Percentiles rank a stretch among this genome's conserved stretches.
These are phyloP conservation scores for Amoeboaphelidium protococcarum DNA, from an alignment of 371 early-diverging fungal genomes.

Conservation along the genomic window DNA sequence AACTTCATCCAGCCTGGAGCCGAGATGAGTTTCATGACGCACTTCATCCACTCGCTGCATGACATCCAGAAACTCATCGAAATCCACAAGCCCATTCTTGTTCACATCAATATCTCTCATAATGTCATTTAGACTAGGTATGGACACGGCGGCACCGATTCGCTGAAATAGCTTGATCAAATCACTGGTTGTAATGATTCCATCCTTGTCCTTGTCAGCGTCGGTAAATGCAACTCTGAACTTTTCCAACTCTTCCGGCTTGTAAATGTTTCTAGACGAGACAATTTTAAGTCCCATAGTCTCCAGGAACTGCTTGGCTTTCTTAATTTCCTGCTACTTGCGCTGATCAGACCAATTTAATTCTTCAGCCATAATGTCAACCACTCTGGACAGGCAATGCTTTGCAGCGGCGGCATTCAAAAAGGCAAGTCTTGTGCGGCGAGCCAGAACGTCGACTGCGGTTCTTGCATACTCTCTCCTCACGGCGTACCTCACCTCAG, in stretches of 20 bases:
- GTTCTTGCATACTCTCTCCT: slow-evolving; percentile 82
- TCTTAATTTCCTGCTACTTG: slow-evolving; percentile 30
- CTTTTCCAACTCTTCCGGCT: slow-evolving; percentile 33
- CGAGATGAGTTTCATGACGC: too few relatives aligned
- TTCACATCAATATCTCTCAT: slow-evolving; percentile 21
- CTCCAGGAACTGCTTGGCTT: slow-evolving; percentile 42
- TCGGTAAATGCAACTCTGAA: slow-evolving; percentile 31
- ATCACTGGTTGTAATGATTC: slow-evolving; percentile 11
- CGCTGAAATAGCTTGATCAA: slow-evolving; percentile 1
- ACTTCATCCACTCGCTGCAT: too few relatives aligned
- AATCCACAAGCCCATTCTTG: slow-evolving; percentile 25
- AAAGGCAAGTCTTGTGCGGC: slow-evolving; percentile 82
- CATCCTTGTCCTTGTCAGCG: slow-evolving; percentile 29
- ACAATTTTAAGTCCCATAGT: slow-evolving; percentile 60
- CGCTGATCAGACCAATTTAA: slow-evolving; percentile 46
- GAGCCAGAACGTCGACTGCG: slow-evolving; percentile 71
- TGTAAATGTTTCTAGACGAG: slow-evolving; percentile 25
- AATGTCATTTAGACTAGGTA: slow-evolving; percentile 5
- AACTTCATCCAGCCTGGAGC: too few relatives aligned
- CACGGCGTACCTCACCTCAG: slow-evolving; percentile 82
- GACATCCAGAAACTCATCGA: slow-evolving; percentile 51
- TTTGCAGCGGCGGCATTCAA: slow-evolving; percentile 77
- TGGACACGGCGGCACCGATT: background rate
- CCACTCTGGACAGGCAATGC: slow-evolving; percentile 57
- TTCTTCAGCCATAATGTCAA: slow-evolving; percentile 73